These are phyloP conservation scores for Hypoxylon fuscum DNA, from an alignment of 495 filamentous ascomycete species.

Conservation along the genomic window DNA sequence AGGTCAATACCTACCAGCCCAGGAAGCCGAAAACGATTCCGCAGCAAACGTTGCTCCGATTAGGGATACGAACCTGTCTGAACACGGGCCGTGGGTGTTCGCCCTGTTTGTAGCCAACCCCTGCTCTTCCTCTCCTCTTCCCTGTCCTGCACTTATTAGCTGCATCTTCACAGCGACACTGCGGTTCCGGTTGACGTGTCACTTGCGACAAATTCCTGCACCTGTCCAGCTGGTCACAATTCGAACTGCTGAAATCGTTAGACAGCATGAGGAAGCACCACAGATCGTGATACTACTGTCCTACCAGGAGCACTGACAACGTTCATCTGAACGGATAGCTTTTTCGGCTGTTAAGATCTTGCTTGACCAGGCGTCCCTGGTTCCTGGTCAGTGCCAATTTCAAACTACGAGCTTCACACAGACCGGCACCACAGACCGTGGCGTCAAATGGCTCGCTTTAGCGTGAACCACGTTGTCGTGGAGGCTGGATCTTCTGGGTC, in stretches of 20 bases:
- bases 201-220: constrained; percentile 28
- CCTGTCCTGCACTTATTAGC: constrained; percentile 23
- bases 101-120: constrained; percentile 11
- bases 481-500: constrained; percentile 20
- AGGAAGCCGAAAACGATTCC: constrained; percentile 15
- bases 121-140: constrained; percentile 12
- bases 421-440: constrained; percentile 19
- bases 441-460: constrained; percentile 37
- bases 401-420: constrained; percentile 13
- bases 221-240: constrained; percentile 25
- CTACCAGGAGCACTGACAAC: constrained; percentile 21
- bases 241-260: constrained; percentile 19
- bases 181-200: constrained; percentile 38
- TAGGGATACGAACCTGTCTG: constrained; percentile 23
- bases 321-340: constrained; percentile 14
- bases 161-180: constrained; percentile 9
- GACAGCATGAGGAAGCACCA: constrained; percentile 12
- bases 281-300: constrained; percentile 26
- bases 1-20: constrained; percentile 20
- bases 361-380: constrained; percentile 13
- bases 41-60: constrained; percentile 26
- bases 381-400: constrained; percentile 29
- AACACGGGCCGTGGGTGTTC: constrained; percentile 23
- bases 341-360: constrained; percentile 2
- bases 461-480: constrained; percentile 32